phyloP scores from a whole-genome alignment of 805 yeast genomes.

The Pichia phayaonensis region DNA sequence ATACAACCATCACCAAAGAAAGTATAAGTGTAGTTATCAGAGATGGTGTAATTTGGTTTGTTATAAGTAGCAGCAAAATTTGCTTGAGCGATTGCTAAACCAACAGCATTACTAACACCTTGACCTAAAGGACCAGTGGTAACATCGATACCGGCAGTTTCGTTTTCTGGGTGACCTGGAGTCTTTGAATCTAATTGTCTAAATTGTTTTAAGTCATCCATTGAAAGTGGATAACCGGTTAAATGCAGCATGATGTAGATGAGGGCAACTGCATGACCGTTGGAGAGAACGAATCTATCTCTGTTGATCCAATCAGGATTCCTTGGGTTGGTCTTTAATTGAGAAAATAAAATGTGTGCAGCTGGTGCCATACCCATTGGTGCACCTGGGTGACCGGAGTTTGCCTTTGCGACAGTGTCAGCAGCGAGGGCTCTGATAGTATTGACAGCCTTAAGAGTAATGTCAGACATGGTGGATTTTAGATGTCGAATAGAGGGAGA shows the following conservation, averaged over 20 bases:
- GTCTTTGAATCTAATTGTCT: constrained; percentile 86
- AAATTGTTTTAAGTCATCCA: constrained; percentile 85
- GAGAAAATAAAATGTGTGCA: constrained; percentile 79
- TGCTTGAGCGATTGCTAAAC: constrained; percentile 90
- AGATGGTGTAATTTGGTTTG: constrained; percentile 69
- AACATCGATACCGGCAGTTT: constrained; percentile 89
- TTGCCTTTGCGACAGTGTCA: constrained; percentile 80
- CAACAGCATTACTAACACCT: constrained; percentile 94
- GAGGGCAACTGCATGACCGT: constrained; percentile 94
- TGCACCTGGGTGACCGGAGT: constrained; percentile 99
- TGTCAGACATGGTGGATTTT: constrained; percentile 32
- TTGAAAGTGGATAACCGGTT: constrained; percentile 69
- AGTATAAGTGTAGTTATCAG: constrained; percentile 69
- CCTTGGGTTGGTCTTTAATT: constrained; percentile 81
- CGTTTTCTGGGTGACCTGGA: constrained; percentile 97
- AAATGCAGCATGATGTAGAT: constrained; percentile 80
- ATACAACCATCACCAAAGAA: constrained; percentile 97
- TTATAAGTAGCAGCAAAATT: constrained; percentile 89
- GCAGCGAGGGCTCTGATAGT: constrained; percentile 87
- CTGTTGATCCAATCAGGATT: constrained; percentile 91
- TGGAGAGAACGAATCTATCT: constrained; percentile 90
- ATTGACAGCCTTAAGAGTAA: constrained; percentile 70
- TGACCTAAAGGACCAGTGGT: constrained; percentile 99
- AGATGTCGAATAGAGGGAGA: background rate
- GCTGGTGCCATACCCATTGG: constrained; percentile 97